A percentile compares a stretch with the other conserved stretches of the same genome.
phyloP scores from a whole-genome alignment of 169 alveolate genomes.

The Cryptosporidium meleagridis region DNA sequence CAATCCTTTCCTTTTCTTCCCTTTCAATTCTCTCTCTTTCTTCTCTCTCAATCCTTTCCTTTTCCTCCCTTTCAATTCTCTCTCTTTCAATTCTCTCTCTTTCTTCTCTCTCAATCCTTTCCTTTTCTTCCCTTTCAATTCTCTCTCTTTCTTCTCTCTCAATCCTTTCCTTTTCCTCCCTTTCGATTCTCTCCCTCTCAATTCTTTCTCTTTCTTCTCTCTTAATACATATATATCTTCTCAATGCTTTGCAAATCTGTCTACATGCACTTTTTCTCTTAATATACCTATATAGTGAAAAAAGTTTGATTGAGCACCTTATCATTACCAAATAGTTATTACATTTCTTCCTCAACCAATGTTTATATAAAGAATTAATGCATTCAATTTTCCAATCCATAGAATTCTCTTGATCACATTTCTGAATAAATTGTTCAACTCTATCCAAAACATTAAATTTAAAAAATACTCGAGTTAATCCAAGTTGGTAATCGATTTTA shows the following conservation, averaged over 20 bases:
- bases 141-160: background rate
- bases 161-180: background rate
- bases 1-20: slow-evolving; percentile 19
- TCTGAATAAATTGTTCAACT: slow-evolving; percentile 78
- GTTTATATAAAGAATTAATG: slow-evolving; percentile 73
- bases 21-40: slow-evolving; percentile 35
- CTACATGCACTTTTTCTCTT: slow-evolving; percentile 17
- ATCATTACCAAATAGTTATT: slow-evolving; percentile 36
- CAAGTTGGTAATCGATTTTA: slow-evolving; percentile 77
- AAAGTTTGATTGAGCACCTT: slow-evolving; percentile 24
- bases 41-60: slow-evolving; percentile 17
- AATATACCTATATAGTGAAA: background rate
- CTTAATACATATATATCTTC: background rate
- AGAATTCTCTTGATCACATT: slow-evolving; percentile 76
- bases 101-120: slow-evolving; percentile 5
- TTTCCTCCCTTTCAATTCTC: background rate
- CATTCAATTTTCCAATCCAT: slow-evolving; percentile 76
- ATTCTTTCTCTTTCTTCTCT: slow-evolving; percentile 6
- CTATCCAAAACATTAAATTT: slow-evolving; percentile 79
- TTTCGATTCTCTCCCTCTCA: background rate
- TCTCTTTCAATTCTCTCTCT: background rate
- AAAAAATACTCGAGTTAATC: slow-evolving; percentile 80
- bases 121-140: background rate
- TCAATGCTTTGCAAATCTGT: slow-evolving; percentile 6
- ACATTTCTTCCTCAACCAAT: slow-evolving; percentile 56